phyloP scores from a whole-genome alignment of 2,329 filamentous ascomycete species.

The Paracoccidioides brasiliensis region DNA sequence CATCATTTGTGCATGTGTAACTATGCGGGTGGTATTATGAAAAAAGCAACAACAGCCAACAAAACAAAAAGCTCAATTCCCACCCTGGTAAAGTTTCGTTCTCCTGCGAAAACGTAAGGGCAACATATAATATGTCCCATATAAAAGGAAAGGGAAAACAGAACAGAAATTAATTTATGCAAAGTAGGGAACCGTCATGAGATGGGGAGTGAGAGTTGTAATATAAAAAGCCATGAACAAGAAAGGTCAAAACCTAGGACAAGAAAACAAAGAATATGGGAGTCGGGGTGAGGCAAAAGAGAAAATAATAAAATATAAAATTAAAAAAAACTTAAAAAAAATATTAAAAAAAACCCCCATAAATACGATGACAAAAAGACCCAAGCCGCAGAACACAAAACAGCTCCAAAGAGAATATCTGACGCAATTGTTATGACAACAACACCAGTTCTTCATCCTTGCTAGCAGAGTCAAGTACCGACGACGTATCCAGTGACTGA shows the following conservation, averaged over 20 bases:
- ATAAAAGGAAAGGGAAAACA: background rate
- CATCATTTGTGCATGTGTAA: background rate
- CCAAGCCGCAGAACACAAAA: too few species aligned
- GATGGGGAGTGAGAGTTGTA: background rate
- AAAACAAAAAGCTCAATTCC: background rate
- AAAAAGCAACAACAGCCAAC: background rate
- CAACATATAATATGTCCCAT: too few species aligned
- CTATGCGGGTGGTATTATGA: background rate
- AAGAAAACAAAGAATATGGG: background rate
- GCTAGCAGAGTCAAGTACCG: slow-evolving; percentile 25
- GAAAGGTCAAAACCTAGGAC: background rate
- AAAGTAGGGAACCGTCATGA: background rate
- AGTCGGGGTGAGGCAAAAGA: background rate
- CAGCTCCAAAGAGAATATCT: too few species aligned
- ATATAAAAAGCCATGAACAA: background rate
- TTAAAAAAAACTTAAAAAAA: background rate
- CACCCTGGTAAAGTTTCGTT: background rate
- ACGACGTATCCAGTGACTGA: slow-evolving; percentile 17
- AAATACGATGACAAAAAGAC: too few species aligned
- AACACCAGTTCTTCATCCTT: slow-evolving; percentile 13
- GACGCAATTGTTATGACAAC: background rate
- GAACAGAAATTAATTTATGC: background rate
- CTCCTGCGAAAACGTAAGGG: background rate
- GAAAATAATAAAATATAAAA: background rate
- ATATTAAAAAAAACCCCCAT: background rate